Base-by-base conservation (phyloP, 768 basidiomycete genomes). In the Xerocomellus intermedius region DNA sequence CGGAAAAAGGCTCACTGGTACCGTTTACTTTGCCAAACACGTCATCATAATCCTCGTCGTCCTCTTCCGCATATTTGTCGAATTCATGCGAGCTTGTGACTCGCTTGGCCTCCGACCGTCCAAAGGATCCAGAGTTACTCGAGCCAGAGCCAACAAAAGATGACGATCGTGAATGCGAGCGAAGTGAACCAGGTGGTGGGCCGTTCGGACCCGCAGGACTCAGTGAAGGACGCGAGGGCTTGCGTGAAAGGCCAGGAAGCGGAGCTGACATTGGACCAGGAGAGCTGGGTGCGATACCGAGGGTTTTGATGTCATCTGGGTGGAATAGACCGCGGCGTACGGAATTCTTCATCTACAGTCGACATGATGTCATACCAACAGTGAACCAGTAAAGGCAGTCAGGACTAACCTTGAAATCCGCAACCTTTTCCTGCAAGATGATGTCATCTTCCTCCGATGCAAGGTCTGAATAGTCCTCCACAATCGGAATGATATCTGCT, bases 21-120 rank as follows among this genome's bases (percentile, higher is more conserved):
- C 83, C 82, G 57, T 81, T 87, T 19, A 77, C 79, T 70, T 90
- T 91, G 55, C 83, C 93, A 70, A 98, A 96, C 10, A 98, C 86
- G 69, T 97, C 96, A 44, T 96, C 93, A 64, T 97, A 98, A 67
- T 98, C 93, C 64, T 98, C 87, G 5, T 84, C 90, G 26, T 97
- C 91, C 9, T 84, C 85, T 71, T 96, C 94, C 7, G 90, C 77
- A 69, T 96, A 97, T 68, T 93, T 94, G 21, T 81, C 82, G 58
- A 96, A 86, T 68, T 87, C 90, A 52, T 76, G 76, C 54, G 83
- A 79, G 56, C 77, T 82, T 48, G 77, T 70, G 35, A 80, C 58
- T 55, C 81, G 74, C 56, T 76, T 75, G 3, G 85, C 83, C 58
- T 90, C 88, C 4, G 83, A 77, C 10, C 82, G 78, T 17, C 90